Base-by-base conservation (phyloP, 805 yeast species). In the Starmerella davenportii region DNA sequence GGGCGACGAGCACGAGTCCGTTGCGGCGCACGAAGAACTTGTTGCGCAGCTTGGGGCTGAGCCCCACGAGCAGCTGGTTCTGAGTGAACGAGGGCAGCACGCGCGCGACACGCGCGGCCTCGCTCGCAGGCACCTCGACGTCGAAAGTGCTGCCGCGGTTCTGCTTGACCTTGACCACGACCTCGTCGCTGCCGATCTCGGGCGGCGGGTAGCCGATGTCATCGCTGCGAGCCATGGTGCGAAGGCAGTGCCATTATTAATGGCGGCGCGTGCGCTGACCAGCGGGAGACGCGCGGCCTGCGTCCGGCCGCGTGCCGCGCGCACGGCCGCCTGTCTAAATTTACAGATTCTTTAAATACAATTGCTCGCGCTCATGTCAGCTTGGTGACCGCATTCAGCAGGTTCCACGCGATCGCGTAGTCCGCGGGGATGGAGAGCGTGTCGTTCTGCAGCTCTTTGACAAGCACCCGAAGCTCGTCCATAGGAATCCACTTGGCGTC, bases 401-500 rank as follows among this genome's bases (percentile, higher is more conserved):
- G 44, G 2, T 43, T 41, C 47, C 56, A 50, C 1, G 63, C 63
- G 46, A 59, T 59, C 13, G 63, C 56, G 11, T 47, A 45, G 5
- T 43, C 45, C 2, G 57, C 58, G 25, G 63, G 63, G 14, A 59
- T 41, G 9, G 34, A 21, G 41, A 50, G 45, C 24, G 36, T 46
- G 36, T 37, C 42, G 21, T 29, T 14, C 13, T 29, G 5, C 15
- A 15, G 8, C 9, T 7, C 13, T 14, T 29, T 29, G 5, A 29
- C 32, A 5, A 29, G 13, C 15, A 7, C 32, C 32, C 13, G 5
- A 7, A 29, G 8, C 31, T 69, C 73, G 1, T 56, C 59, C 2
- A 67, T 60, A 41, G 75, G 72, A 47, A 84, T 76, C 95, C 95
- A 85, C 50, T 72, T 65, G 14, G 94, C 94, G 52, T 82, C 93